phyloP scores from a whole-genome alignment of 139 green algal species.

The Yamagishiella unicocca region DNA sequence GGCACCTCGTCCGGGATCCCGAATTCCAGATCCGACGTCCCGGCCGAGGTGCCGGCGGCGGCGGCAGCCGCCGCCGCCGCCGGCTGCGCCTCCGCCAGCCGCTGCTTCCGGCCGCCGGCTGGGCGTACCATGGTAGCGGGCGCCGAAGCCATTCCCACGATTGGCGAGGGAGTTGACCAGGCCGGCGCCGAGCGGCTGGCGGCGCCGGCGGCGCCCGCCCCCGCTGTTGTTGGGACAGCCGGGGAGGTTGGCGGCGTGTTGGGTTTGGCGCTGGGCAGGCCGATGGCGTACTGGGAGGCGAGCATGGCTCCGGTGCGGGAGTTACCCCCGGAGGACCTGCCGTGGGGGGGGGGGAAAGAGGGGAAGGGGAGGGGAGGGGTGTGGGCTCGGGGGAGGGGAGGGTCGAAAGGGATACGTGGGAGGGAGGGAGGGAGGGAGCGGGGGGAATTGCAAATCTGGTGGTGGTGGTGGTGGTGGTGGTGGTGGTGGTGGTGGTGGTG shows the following conservation, averaged over 20 bases:
- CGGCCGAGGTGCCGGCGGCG: not conserved
- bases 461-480: too few species aligned
- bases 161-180: not conserved
- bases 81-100: not conserved
- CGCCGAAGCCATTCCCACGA: not conserved
- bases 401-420: not conserved
- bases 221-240: not conserved
- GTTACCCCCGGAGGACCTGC: not conserved
- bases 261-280: not conserved
- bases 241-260: not conserved
- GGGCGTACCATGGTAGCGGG: not conserved
- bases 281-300: not conserved
- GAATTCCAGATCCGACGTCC: constrained; percentile 4
- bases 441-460: too few species aligned
- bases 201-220: not conserved
- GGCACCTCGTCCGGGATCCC: not conserved
- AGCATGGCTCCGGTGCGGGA: not conserved
- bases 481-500: too few species aligned
- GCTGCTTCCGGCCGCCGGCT: not conserved
- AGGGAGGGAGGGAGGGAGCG: not conserved
- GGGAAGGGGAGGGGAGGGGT: not conserved
- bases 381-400: not conserved
- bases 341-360: not conserved
- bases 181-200: not conserved
- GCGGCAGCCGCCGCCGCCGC: too few species aligned